Base-by-base conservation (phyloP, 768 basidiomycete genomes). In the Asterophora parasitica region DNA sequence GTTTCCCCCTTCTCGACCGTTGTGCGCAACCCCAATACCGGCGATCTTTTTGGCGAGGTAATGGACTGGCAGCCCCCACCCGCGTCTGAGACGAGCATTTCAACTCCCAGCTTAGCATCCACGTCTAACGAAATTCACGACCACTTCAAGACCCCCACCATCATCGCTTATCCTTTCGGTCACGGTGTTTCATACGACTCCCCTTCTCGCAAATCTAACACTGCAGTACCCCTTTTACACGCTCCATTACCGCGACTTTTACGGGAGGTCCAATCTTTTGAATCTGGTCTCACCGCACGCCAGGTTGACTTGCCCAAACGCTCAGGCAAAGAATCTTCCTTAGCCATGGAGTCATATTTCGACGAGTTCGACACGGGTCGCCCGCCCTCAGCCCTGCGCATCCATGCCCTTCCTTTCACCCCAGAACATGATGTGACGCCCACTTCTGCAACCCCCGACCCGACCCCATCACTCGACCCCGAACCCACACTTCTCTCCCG, bases 221-320 rank as follows among this genome's bases (percentile, higher is more conserved):
- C 69, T 1, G 30, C 30, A 43, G 64, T 78, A 13, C 70, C 66
- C 40, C 61, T 79, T 4, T 35, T 54, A 44, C 48, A 53, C 13
- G 28, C 48, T 42, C 69, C 72, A 4, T 56, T 76, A 1, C 74
- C 80, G 1, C 80, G 77, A 4, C 70, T 73, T 35, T 62, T 92
- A n/a, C 83, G 88, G 17, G 85, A 84, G 61, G 87, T 91, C 83
- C 88, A 91, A 55, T 88, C 86, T 0, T 92, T 92, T 59, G 90
- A 92, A 55, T 91, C 88, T 4, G 82, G 82, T 1, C 62, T 86
- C 31, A 92, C 90, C 0, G 88, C 86, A 0, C 77, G 81, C 17
- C 85, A 85, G 40, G 61, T 58, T 30, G 74, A 74, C 32, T 37
- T 37, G 20, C 49, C 47, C n/a, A 50, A 53, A 36, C 49, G 36